Conservation (phyloP, 805 yeast genomes). For the Cyberlindnera japonica region DNA sequence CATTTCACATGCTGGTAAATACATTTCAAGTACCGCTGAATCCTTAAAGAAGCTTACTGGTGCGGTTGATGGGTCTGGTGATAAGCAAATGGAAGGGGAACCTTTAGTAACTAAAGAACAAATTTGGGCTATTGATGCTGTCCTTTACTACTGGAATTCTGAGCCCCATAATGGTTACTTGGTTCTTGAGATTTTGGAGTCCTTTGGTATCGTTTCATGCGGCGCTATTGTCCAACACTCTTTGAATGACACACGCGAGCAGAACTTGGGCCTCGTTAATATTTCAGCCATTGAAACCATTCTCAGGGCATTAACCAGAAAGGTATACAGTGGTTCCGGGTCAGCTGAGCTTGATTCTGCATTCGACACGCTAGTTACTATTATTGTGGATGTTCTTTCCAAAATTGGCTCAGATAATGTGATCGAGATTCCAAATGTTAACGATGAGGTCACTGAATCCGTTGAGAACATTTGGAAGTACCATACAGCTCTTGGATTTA, state of each 20-base stretch:
- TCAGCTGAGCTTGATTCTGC: constrained; percentile 28
- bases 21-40: constrained; percentile 39
- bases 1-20: constrained; percentile 66
- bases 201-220: constrained; percentile 40
- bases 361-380: constrained; percentile 26
- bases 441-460: constrained; percentile 29
- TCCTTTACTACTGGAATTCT: constrained; percentile 60
- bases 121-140: constrained; percentile 48
- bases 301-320: constrained; percentile 33
- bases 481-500: constrained; percentile 33
- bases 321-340: constrained; percentile 21
- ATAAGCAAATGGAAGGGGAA: constrained; percentile 6
- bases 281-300: constrained; percentile 43
- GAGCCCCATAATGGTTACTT: constrained; percentile 64
- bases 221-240: constrained; percentile 41
- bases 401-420: constrained; percentile 23
- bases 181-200: constrained; percentile 49
- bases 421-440: constrained; percentile 25
- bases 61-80: constrained; percentile 5
- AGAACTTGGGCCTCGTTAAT: constrained; percentile 38
- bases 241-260: constrained; percentile 33
- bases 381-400: constrained; percentile 22
- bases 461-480: constrained; percentile 42
- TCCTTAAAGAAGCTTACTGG: constrained; percentile 34
- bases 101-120: constrained; percentile 32